Percentiles rank a stretch among this genome's conserved stretches.
Conservation (phyloP, 106 monocot species). For the Dendrobium huoshanense region DNA sequence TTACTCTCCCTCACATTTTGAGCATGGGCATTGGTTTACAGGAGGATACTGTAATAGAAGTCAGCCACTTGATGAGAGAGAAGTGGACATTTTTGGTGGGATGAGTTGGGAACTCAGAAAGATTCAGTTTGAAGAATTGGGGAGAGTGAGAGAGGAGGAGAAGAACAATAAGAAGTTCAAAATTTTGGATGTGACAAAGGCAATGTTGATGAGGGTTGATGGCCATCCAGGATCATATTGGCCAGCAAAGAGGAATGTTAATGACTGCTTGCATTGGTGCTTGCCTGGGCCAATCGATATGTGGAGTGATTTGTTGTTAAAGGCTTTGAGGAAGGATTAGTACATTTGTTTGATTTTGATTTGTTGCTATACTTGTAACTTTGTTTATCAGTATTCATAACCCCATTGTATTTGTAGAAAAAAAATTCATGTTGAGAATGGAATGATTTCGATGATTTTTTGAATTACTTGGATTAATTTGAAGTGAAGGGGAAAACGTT, state of each 20-base stretch:
- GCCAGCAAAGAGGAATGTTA: conserved; percentile 23
- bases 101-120: conserved; percentile 25
- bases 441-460: too few relatives aligned
- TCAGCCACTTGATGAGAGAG: conserved; percentile 22
- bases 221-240: conserved; percentile 54
- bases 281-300: conserved; percentile 69
- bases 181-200: conserved; percentile 55
- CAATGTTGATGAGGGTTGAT: conserved; percentile 62
- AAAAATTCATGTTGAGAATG: too few relatives aligned
- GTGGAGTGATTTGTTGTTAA: conserved; percentile 63
- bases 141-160: neutral
- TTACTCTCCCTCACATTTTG: conserved; percentile 50
- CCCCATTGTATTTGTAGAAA: too few relatives aligned
- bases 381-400: too few relatives aligned
- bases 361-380: too few relatives aligned
- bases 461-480: too few relatives aligned
- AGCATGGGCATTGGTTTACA: conserved; percentile 42
- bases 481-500: too few relatives aligned
- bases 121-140: conserved; percentile 42
- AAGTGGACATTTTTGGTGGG: conserved; percentile 3
- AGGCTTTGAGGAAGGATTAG: conserved; percentile 14
- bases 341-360: neutral
- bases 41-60: conserved; percentile 58
- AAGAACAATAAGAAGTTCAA: conserved; percentile 19
- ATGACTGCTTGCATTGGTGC: conserved; percentile 78